A percentile compares a stretch with the other conserved stretches of the same genome.
phyloP scores from a whole-genome alignment of 805 yeast genomes.

The Helenozyma rhizophorensis region DNA sequence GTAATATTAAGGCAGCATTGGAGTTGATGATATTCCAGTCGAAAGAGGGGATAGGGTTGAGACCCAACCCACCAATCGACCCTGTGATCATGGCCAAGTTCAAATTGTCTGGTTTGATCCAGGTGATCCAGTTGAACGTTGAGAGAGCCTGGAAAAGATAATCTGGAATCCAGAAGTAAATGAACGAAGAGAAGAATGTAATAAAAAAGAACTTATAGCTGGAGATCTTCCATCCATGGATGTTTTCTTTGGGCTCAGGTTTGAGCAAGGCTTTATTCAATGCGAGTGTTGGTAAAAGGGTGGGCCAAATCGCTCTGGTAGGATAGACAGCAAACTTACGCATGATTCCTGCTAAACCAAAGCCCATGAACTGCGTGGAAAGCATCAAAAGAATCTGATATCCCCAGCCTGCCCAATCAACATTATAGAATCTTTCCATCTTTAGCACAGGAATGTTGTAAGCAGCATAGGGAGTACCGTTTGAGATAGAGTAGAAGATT shows the following conservation, averaged over 20 bases:
- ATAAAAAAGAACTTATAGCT: conserved; percentile 19
- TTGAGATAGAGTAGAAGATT: conserved; percentile 33
- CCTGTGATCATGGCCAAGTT: conserved; percentile 25
- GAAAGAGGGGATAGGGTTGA: conserved; percentile 18
- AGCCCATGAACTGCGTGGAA: conserved; percentile 25
- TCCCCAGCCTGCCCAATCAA: conserved; percentile 23
- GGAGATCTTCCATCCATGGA: conserved; percentile 31
- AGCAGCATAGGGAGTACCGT: conserved; percentile 24
- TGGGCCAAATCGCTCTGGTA: conserved; percentile 50
- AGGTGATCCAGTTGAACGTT: conserved; percentile 26
- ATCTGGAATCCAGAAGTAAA: conserved; percentile 28
- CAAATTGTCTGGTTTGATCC: conserved; percentile 25
- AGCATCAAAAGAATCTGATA: conserved; percentile 21
- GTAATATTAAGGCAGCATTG: not conserved
- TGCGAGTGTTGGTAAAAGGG: conserved; percentile 26
- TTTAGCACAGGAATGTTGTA: conserved; percentile 22
- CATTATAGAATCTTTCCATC: conserved; percentile 27
- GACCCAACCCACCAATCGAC: conserved; percentile 21
- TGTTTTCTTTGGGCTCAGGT: conserved; percentile 26
- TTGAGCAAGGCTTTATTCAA: conserved; percentile 23
- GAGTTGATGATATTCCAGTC: not conserved
- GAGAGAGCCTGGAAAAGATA: conserved; percentile 24
- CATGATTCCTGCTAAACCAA: conserved; percentile 28
- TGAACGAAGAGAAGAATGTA: conserved; percentile 15
- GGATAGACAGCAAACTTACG: conserved; percentile 45